phyloP scores from a whole-genome alignment of 257 asterid species.

The Verbena officinalis region DNA sequence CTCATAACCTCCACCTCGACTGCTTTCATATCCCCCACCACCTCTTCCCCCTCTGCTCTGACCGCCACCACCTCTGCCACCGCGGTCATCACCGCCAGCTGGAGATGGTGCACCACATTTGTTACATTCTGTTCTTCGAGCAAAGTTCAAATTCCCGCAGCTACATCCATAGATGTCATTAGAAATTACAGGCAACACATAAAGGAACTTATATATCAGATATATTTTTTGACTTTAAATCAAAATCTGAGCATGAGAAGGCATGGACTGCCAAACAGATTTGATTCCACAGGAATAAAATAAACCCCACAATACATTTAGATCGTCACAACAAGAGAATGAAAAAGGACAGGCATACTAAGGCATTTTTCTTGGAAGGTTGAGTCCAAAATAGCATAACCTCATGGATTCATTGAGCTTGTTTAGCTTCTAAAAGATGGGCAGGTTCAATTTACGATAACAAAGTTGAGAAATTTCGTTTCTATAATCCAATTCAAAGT shows the following conservation, averaged over 20 bases:
- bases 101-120: conserved; percentile 94
- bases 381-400: not conserved
- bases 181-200: conserved; percentile 44
- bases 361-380: not conserved
- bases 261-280: not conserved
- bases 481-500: not conserved
- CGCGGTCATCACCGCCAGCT: conserved; percentile 81
- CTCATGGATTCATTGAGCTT: not conserved
- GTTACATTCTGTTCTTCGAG: conserved; percentile 96
- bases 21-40: conserved; percentile 45
- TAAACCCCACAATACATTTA: not conserved
- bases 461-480: not conserved
- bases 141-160: conserved; percentile 98
- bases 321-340: not conserved
- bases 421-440: conserved; percentile 1
- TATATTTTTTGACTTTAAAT: conserved; percentile 5
- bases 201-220: conserved; percentile 28
- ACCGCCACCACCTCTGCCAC: conserved; percentile 65
- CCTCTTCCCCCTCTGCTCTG: conserved; percentile 46
- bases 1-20: conserved; percentile 61
- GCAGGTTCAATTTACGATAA: not conserved
- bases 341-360: not conserved
- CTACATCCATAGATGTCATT: conserved; percentile 60
- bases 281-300: not conserved
- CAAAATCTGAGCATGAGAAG: conserved; percentile 8